Evolutionary conservation across 192 early-diverging fungal species (phyloP).

Genomic region (Coemansia sp.): DNA sequence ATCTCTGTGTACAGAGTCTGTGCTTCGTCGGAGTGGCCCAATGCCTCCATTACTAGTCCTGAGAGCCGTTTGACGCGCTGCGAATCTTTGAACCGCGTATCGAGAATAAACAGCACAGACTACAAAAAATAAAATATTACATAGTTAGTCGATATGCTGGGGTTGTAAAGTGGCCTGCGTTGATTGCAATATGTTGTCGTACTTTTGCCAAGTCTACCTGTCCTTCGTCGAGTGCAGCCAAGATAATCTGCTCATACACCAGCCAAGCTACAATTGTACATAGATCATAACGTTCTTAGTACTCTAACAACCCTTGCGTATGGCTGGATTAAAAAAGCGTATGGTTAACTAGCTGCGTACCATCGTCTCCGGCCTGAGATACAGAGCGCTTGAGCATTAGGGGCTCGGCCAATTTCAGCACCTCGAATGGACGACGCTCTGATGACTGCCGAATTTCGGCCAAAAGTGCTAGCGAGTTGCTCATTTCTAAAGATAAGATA

Average conservation of each 20-base stretch:
- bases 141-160: not conserved
- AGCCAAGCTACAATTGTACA: slow-evolving; percentile 59
- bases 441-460: slow-evolving; percentile 53
- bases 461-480: slow-evolving; percentile 32
- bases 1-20: slow-evolving; percentile 73
- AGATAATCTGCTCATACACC: slow-evolving; percentile 80
- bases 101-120: slow-evolving; percentile 64
- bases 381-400: slow-evolving; percentile 32
- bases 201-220: slow-evolving; percentile 66
- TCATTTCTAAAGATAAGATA: slow-evolving; percentile 24
- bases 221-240: slow-evolving; percentile 80
- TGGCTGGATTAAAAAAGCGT: not conserved
- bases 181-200: slow-evolving; percentile 23
- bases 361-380: slow-evolving; percentile 27
- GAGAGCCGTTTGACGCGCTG: slow-evolving; percentile 72
- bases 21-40: slow-evolving; percentile 73
- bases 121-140: slow-evolving; percentile 4
- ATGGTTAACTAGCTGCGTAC: slow-evolving; percentile 6
- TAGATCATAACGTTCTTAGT: not conserved
- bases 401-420: slow-evolving; percentile 47
- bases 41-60: slow-evolving; percentile 81
- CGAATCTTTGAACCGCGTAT: slow-evolving; percentile 68
- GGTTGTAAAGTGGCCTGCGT: not conserved
- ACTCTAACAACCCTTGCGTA: not conserved
- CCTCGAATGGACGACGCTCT: slow-evolving; percentile 51